These are phyloP conservation scores for Schoenoplectus triqueter DNA, from an alignment of 202 grass and related monocot species.

Conservation along the genomic window DNA sequence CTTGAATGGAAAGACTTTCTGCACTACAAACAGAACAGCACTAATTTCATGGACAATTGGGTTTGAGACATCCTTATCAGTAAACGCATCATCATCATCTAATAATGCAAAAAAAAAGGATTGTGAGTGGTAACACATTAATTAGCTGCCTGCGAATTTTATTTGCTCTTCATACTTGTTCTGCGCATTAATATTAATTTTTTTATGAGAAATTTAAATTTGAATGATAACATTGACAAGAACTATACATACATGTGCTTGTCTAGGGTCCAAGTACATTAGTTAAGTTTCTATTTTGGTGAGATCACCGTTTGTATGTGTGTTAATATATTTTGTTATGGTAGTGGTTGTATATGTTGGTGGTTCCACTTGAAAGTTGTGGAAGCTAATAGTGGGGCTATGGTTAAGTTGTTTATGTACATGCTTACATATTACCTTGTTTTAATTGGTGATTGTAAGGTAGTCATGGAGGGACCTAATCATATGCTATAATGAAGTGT, in stretches of 20 bases:
- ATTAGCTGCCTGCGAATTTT: constrained; percentile 15
- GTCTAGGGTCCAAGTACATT: background rate
- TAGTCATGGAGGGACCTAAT: constrained; percentile 22
- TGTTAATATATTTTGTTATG: constrained; percentile 24
- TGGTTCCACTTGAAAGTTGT: constrained; percentile 39
- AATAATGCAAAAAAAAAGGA: background rate
- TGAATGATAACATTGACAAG: constrained; percentile 17
- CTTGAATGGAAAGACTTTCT: background rate
- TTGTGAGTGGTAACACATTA: constrained; percentile 31
- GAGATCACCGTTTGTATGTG: constrained; percentile 20
- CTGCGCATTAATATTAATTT: background rate
- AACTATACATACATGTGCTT: background rate
- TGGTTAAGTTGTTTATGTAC: constrained; percentile 23
- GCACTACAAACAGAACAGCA: constrained; percentile 3
- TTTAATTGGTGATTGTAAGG: constrained; percentile 39
- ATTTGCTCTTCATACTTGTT: background rate
- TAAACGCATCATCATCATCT: background rate
- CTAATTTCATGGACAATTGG: constrained; percentile 24
- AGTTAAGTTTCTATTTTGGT: constrained; percentile 34
- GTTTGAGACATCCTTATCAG: constrained; percentile 14
- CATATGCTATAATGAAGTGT: constrained; percentile 26
- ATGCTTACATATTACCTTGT: constrained; percentile 39
- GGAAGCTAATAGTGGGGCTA: constrained; percentile 24
- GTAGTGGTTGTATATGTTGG: constrained; percentile 41
- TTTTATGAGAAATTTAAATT: background rate